Evolutionary conservation across 441 rosid species (phyloP).

Genomic region (Bocquillonia castaneifolia): DNA sequence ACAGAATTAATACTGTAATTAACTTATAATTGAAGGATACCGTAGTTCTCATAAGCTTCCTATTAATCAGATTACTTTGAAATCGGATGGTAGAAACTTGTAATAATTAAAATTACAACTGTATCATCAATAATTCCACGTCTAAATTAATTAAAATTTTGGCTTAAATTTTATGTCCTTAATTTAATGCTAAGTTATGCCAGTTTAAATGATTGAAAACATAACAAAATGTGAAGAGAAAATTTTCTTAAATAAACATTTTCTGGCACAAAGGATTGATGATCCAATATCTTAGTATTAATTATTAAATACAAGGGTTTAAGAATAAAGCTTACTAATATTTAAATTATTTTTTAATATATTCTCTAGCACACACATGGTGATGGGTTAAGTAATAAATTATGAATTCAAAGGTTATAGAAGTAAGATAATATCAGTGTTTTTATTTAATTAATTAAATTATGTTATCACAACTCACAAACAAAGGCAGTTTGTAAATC

Average conservation of each 20-base stretch:
- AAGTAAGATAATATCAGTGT: conserved; percentile 14
- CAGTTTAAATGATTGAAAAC: background rate
- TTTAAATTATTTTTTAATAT: background rate
- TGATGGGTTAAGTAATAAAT: conserved; percentile 21
- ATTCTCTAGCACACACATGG: background rate
- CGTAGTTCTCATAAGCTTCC: conserved; percentile 20
- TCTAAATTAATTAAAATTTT: background rate
- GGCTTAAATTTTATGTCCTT: background rate
- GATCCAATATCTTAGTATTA: too few species aligned
- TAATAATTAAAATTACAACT: conserved; percentile 19
- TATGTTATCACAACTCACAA: conserved; percentile 35
- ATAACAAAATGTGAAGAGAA: conserved; percentile 4
- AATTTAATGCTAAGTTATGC: conserved; percentile 25
- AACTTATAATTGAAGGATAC: background rate
- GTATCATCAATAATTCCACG: too few species aligned
- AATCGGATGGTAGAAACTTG: background rate
- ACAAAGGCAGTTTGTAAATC: conserved; percentile 48
- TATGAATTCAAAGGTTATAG: conserved; percentile 13
- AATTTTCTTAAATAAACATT: conserved; percentile 13
- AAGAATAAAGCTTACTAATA: background rate
- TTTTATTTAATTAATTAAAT: conserved; percentile 21
- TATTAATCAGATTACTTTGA: background rate
- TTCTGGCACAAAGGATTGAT: too few species aligned
- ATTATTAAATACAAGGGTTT: background rate
- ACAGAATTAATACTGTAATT: conserved; percentile 1